Evolutionary conservation across 306 rosid genomes (phyloP).

Genomic region (Amphicarpaea edgeworthii): DNA sequence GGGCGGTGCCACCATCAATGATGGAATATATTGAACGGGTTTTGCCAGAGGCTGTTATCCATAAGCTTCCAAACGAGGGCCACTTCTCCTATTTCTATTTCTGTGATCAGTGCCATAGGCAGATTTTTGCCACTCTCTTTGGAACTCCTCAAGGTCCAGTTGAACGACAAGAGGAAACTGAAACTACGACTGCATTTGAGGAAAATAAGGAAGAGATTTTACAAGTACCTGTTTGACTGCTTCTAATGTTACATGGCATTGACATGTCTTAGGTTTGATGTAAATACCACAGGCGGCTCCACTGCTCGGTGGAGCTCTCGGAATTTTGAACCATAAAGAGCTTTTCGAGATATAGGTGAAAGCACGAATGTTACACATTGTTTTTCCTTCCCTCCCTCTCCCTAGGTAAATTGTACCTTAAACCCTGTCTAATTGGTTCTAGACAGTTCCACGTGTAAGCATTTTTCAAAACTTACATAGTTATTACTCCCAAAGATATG

Average conservation of each 20-base stretch:
- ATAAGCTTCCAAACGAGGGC: constrained; percentile 88
- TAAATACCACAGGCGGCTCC: constrained; percentile 71
- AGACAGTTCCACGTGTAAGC: background rate
- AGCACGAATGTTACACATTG: constrained; percentile 16
- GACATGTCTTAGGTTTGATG: constrained; percentile 52
- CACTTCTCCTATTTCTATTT: constrained; percentile 87
- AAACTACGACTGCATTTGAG: constrained; percentile 51
- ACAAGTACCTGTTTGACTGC: constrained; percentile 33
- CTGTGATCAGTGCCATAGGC: constrained; percentile 84
- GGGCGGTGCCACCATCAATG: constrained; percentile 79
- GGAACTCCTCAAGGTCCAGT: constrained; percentile 82
- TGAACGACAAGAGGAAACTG: constrained; percentile 49
- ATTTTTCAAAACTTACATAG: background rate
- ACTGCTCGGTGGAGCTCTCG: constrained; percentile 46
- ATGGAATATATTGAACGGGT: constrained; percentile 68
- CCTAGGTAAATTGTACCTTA: background rate
- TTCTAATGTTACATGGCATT: constrained; percentile 50
- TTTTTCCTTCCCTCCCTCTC: background rate
- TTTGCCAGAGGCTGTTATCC: constrained; percentile 77
- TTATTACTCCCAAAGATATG: background rate
- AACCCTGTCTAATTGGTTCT: constrained; percentile 1
- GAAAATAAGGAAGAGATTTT: constrained; percentile 44
- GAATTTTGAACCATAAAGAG: constrained; percentile 45
- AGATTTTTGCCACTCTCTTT: constrained; percentile 73
- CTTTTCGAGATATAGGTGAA: constrained; percentile 46